Evolutionary conservation across 495 filamentous ascomycete genomes (phyloP), one percentile per base, ranked within the genome.

Genomic region (Xylaria curta): DNA sequence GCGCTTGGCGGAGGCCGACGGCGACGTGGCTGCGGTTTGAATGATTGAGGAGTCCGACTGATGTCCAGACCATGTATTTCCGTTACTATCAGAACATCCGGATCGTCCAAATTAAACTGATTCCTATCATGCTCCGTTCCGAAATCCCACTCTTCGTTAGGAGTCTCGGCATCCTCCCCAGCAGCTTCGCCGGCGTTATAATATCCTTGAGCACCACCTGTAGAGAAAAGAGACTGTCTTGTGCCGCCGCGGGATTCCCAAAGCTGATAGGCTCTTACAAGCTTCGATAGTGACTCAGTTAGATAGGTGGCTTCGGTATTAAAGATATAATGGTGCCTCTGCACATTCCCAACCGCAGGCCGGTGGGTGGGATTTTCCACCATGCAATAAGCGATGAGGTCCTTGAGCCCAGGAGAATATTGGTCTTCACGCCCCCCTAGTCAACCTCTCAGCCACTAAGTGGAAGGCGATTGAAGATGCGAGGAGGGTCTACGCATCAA

Each of bases 191-290:
- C 49, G 49, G 49, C 13, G 49, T 53, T 61, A 68, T 26, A 36
- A 87, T 71, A 10, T 66, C 86, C 26, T 86, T 86, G 38, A 91
- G 91, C 59, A 91, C 33, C 91, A 58, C 86, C 88, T 10, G 85
- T 82, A 63, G 87, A 85, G 74, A 93, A 93, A n/a, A 95, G 82
- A 7, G 92, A 94, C 21, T 85, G 83, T 62, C 93, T 85, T 56
- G 89, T 88, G 3, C 92, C 92, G 47, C 93, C 93, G 53, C 84
- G 79, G 62, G 87, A 85, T 58, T 92, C 91, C 92, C 92, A 95
- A 8, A 85, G 79, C 66, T 90, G 88, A 75, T 92, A 94, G 9
- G 87, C 87, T 38, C 86, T 81, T 33, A 95, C 88, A 7, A 95
- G 85, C 62, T 91, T 84, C 36, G 81, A 84, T 28, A 89, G 85